Percentiles rank a stretch among this genome's conserved stretches.
Conservation (phyloP, 192 early-diverging fungal species). For the Thoreauomyces humboldtii region DNA sequence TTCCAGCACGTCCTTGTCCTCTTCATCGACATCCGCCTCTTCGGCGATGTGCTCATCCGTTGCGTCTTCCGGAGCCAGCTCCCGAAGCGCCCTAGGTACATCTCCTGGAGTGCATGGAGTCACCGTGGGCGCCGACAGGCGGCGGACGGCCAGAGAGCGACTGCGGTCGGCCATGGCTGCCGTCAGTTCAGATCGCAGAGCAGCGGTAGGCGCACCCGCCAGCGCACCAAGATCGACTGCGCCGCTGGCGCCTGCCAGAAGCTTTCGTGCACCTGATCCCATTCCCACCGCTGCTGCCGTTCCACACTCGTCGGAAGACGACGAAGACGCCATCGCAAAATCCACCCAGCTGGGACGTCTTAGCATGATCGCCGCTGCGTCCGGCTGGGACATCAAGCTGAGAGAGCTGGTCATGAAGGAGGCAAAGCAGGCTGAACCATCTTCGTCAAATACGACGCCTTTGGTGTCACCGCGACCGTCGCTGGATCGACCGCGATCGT, state of each 20-base stretch:
- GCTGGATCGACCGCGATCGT: neutral
- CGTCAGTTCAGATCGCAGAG: conserved; percentile 1
- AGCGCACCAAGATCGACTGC: neutral
- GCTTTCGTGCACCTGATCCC: too few relatives aligned
- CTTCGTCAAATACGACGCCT: neutral
- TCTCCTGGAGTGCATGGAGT: too few relatives aligned
- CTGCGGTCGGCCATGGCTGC: conserved; percentile 21
- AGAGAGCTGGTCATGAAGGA: conserved; percentile 33
- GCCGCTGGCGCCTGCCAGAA: neutral
- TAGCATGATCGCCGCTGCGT: conserved; percentile 24
- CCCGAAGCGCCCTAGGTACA: too few relatives aligned
- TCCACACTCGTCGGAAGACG: too few relatives aligned
- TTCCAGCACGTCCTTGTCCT: too few relatives aligned
- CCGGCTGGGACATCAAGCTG: conserved; percentile 35
- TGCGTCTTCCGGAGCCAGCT: too few relatives aligned
- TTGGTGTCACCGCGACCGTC: neutral
- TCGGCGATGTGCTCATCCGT: too few relatives aligned
- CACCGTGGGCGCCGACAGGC: conserved; percentile 5
- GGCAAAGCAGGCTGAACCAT: conserved; percentile 9
- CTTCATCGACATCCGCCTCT: too few relatives aligned
- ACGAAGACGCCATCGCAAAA: neutral
- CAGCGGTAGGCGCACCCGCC: neutral
- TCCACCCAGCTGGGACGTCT: conserved; percentile 19
- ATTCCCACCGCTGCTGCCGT: too few relatives aligned
- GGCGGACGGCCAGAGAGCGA: conserved; percentile 4